These are phyloP conservation scores for Chlorella sp. DNA, from an alignment of 139 green algal genomes.

Conservation along the genomic window DNA sequence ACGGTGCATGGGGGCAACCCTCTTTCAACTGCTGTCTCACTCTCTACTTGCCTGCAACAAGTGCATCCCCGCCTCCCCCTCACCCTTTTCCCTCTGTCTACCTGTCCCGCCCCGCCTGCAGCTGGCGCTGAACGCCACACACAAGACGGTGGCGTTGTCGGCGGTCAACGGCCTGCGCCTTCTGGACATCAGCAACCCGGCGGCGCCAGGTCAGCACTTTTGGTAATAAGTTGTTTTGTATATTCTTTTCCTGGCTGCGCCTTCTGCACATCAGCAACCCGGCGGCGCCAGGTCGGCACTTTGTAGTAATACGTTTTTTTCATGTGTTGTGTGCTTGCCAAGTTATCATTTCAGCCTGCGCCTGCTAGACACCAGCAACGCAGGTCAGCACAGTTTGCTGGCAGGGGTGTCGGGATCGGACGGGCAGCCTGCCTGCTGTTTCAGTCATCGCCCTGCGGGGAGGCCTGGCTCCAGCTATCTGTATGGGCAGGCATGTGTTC, in stretches of 20 bases:
- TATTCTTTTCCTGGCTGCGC: neutral
- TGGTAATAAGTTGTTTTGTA: no score
- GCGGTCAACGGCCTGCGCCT: conserved; percentile 7
- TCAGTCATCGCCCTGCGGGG: no score
- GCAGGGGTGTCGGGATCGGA: no score
- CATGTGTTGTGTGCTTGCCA: neutral
- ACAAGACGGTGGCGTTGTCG: conserved; percentile 1
- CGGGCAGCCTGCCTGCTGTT: no score
- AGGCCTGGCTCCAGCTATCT: no score
- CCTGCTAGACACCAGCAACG: no score
- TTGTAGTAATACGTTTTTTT: no score
- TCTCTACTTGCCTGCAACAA: neutral
- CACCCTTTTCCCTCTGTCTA: neutral
- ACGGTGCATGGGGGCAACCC: neutral
- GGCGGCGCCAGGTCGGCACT: neutral
- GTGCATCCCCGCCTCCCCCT: neutral
- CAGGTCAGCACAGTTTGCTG: no score
- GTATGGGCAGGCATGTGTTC: no score
- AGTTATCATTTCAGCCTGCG: no score
- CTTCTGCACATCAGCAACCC: no score
- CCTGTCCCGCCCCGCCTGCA: neutral
- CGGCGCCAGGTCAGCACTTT: neutral
- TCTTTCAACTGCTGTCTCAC: neutral
- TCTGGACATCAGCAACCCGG: conserved; percentile 12
- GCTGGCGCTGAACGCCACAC: conserved; percentile 17